phyloP scores from a whole-genome alignment of 2,329 filamentous ascomycete species.

The Ophiocordyceps camponoti-floridani region DNA sequence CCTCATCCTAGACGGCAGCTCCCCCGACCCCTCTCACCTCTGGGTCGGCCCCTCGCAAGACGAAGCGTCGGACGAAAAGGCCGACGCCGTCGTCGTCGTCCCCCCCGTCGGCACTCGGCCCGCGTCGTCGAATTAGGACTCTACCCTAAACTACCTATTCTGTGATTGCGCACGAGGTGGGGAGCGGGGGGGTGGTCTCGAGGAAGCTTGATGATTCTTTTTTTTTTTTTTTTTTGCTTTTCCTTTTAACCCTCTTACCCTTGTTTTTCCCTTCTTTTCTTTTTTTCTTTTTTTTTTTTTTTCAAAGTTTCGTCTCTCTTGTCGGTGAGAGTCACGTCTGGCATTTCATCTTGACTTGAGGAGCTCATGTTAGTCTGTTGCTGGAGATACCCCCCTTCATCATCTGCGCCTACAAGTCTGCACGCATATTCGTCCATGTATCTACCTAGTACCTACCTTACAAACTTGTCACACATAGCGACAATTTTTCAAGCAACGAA shows the following conservation, averaged over 20 bases:
- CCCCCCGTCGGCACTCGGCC: conserved; percentile 4
- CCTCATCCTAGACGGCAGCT: background rate
- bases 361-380: background rate
- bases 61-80: too few relatives aligned
- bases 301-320: too few relatives aligned
- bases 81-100: conserved; percentile 7
- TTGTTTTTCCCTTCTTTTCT: background rate
- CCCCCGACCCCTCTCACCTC: background rate
- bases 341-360: background rate
- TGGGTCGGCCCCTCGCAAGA: too few relatives aligned
- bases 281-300: background rate
- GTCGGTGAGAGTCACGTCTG: background rate
- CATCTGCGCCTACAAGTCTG: background rate
- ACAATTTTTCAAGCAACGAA: too few relatives aligned
- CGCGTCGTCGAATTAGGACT: conserved; percentile 2
- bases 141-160: conserved; percentile 1
- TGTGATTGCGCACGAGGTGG: background rate
- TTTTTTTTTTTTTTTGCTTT: background rate
- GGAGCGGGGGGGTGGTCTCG: conserved; percentile 1
- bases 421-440: background rate
- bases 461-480: background rate
- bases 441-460: too few relatives aligned
- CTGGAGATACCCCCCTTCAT: background rate
- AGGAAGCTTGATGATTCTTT: background rate
- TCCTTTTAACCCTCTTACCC: background rate